Evolutionary conservation across 345 rosid species (phyloP), one percentile per base, ranked within the genome.

Genomic region (Diplotaxis tenuifolia): DNA sequence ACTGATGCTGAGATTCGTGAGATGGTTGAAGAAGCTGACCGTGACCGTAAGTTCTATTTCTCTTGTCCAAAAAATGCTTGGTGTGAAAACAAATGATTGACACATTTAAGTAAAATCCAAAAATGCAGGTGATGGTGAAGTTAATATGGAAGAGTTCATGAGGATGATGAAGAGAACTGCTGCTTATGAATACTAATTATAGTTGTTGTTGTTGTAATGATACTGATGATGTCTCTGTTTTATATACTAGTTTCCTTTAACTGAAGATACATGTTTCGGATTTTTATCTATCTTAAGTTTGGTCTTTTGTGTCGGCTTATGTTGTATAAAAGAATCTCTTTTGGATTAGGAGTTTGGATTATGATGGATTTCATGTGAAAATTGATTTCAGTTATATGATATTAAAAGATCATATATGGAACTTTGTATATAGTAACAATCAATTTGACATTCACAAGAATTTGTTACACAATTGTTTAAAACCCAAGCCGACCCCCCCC

Each of bases 1-100:
- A 78, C 90, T 8, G 89, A 89, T 19, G 76, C 66, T 65, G 98
- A 95, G 65, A 87, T 92, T 18, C 68, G 79, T 14, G 98, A 92
- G 75, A 92, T 96, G 98, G 83, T 92, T 36, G 86, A 86, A 66
- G 97, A 88, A 84, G 98, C 99, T 12, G 96, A 96, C 71, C 78
- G 82, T 29, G 90, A 89, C 82, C 83, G 97, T 92, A 86, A 84
- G 90, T 74, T 52, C 38, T 36, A 38, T 23, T 1, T 40, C 2
- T 38, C 68, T 38, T 27, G 32, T 59, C 8, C 9, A 16, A 40
- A 40, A 16, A 12, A 10, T 15, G 55, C 15, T 62, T 70, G 31
- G 57, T 65, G 32, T 9, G 25, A 2, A 54, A 1, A 22, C 15
- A n/a, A n/a, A n/a, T n/a, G n/a, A n/a, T n/a, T n/a, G n/a, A n/a